phyloP scores from a whole-genome alignment of 768 basidiomycete genomes.

The Leccinellum albellum region DNA sequence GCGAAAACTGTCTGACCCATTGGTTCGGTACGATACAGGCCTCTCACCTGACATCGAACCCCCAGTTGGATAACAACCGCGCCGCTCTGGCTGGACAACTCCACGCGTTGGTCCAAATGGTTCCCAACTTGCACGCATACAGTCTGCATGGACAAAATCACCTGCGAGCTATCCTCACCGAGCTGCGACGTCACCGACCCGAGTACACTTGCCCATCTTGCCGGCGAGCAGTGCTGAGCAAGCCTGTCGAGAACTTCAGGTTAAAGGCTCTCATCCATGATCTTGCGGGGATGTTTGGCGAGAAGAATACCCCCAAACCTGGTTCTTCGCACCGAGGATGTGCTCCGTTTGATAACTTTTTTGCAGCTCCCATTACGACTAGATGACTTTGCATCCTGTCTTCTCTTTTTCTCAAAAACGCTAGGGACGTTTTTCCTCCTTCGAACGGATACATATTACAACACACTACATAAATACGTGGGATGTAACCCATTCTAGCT shows the following conservation, averaged over 20 bases:
- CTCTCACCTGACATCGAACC: slow-evolving; percentile 47
- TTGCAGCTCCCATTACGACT: slow-evolving; percentile 21
- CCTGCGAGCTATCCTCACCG: slow-evolving; percentile 15
- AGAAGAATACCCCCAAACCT: slow-evolving; percentile 36
- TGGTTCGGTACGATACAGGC: slow-evolving; percentile 48
- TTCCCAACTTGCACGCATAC: no score
- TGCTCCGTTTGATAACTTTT: slow-evolving; percentile 48
- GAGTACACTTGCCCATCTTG: slow-evolving; percentile 69
- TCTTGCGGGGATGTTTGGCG: slow-evolving; percentile 48
- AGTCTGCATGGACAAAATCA: slow-evolving; percentile 14
- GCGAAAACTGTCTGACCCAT: slow-evolving; percentile 48
- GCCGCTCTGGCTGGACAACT: slow-evolving; percentile 12
- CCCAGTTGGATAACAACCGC: no score
- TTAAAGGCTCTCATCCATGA: slow-evolving; percentile 55
- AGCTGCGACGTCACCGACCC: slow-evolving; percentile 36
- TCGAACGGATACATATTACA: neutral
- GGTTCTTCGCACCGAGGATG: neutral
- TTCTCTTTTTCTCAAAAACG: neutral
- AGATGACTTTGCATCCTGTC: neutral
- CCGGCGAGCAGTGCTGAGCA: slow-evolving; percentile 43
- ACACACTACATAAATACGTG: no score
- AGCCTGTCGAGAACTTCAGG: slow-evolving; percentile 58
- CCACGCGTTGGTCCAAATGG: no score
- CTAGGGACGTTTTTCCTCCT: neutral
- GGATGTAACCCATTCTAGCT: no score